phyloP scores from a whole-genome alignment of 495 filamentous ascomycete genomes.

The Tuber aestivum region DNA sequence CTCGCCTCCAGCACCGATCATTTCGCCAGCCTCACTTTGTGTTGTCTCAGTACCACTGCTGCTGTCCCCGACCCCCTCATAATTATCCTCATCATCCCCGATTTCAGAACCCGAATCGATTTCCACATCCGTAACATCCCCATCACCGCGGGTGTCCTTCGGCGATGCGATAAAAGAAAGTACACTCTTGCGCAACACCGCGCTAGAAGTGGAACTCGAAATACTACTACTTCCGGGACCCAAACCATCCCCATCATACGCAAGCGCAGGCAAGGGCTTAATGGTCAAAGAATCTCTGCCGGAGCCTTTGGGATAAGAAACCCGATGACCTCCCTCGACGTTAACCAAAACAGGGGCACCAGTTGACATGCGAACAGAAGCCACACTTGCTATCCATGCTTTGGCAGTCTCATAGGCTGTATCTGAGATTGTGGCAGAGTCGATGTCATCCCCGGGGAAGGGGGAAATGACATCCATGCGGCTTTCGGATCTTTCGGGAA shows the following conservation, averaged over 20 bases:
- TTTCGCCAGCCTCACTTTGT: constrained; percentile 32
- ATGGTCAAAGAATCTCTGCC: constrained; percentile 3
- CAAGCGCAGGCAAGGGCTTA: constrained; percentile 9
- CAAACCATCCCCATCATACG: neutral
- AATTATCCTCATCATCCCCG: constrained; percentile 10
- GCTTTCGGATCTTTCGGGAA: constrained; percentile 18
- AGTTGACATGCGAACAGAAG: constrained; percentile 3
- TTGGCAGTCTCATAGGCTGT: constrained; percentile 29
- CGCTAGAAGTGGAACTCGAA: constrained; percentile 9
- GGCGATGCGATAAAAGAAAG: constrained; percentile 27
- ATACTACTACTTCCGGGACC: neutral
- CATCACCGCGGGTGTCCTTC: constrained; percentile 9
- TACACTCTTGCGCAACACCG: constrained; percentile 16
- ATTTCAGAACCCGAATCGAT: constrained; percentile 29
- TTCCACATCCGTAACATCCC: constrained; percentile 32
- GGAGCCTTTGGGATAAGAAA: constrained; percentile 5
- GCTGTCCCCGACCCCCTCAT: neutral
- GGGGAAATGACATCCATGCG: constrained; percentile 7
- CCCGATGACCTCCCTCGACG: neutral
- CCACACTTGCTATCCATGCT: constrained; percentile 36
- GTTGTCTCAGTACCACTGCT: constrained; percentile 14
- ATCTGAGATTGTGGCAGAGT: neutral
- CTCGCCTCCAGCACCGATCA: constrained; percentile 30
- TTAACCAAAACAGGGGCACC: constrained; percentile 12
- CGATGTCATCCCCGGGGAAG: neutral